Base-by-base conservation (phyloP, 2,329 filamentous ascomycete genomes). In the Fusarium sp. region DNA sequence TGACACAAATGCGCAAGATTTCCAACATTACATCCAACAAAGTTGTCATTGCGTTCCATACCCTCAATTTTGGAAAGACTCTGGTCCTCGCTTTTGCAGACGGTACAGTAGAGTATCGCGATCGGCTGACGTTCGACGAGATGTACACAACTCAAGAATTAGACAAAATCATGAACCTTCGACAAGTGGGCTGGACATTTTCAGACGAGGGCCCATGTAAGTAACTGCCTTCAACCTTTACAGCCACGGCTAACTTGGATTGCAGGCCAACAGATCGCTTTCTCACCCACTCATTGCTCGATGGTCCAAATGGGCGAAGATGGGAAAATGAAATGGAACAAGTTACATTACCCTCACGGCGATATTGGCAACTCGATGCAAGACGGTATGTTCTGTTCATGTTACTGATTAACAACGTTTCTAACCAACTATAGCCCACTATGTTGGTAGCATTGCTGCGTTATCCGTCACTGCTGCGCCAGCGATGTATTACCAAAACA, bases 121-220 rank as follows among this genome's bases (percentile, higher is more conserved):
- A 97, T 75, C 88, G 94, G 13, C 85, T 87, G 49, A 92, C 88
- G 0, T 91, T 97, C 86, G 85, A 88, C 7, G 85, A 90, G 56
- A 83, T 94, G 1, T 90, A 88, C 67, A 86, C 87, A 7, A 87
- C 91, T 59, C 85, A 86, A 29, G 91, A 92, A 72, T 80, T 88
- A 10, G 86, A 88, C 45, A 88, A 84, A 47, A 88, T 97, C 32
- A 88, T 87, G 66, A 92, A 89, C 60, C 84, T 97, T 29, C 84
- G 90, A 29, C 93, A 97, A 78, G 89, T 90, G 47, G 94, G 94
- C 3, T 97, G 97, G 78, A 85, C 86, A 9, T 96, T 92, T 76
- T 79, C 86, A 6, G 85, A 90, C 18, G 87, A 90, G 42, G 86
- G 88, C 14, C 87, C 91, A 63, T 91, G 91, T 91, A 79, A 79